Evolutionary conservation across 805 yeast genomes (phyloP).

Genomic region (Candida taoyuanica): DNA sequence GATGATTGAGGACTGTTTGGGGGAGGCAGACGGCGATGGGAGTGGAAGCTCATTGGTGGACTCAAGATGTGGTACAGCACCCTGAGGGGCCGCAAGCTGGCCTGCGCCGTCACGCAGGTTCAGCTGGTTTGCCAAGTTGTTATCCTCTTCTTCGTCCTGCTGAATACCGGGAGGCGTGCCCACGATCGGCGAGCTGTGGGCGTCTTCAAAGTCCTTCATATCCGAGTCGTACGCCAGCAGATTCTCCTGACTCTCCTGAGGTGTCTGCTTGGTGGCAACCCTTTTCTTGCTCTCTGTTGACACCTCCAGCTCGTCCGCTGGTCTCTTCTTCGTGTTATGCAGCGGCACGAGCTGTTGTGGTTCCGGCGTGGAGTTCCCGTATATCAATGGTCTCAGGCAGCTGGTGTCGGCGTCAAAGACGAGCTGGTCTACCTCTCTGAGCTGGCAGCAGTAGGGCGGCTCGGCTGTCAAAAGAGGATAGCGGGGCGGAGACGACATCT

Average conservation of each 20-base stretch:
- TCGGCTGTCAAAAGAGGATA: constrained; percentile 19
- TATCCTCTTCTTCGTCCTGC: constrained; percentile 18
- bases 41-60: constrained; percentile 43
- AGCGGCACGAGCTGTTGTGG: neutral
- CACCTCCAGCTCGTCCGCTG: constrained; percentile 16
- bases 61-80: constrained; percentile 2
- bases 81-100: constrained; percentile 3
- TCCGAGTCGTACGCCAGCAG: too few relatives aligned
- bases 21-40: constrained; percentile 67
- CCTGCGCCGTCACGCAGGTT: constrained; percentile 1
- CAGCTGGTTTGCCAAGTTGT: constrained; percentile 21
- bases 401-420: constrained; percentile 6
- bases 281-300: constrained; percentile 5
- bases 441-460: constrained; percentile 20
- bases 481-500: constrained; percentile 19
- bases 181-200: neutral
- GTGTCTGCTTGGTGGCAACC: constrained; percentile 8
- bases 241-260: constrained; percentile 4
- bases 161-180: too few relatives aligned
- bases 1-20: constrained; percentile 33
- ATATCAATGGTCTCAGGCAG: neutral
- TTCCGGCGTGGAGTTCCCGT: neutral
- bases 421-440: constrained; percentile 14
- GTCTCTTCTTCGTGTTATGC: constrained; percentile 17
- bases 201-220: constrained; percentile 1